Evolutionary conservation across 139 green algal genomes (phyloP), one percentile per base, ranked within the genome.

Genomic region (Coccomyxa sp.): DNA sequence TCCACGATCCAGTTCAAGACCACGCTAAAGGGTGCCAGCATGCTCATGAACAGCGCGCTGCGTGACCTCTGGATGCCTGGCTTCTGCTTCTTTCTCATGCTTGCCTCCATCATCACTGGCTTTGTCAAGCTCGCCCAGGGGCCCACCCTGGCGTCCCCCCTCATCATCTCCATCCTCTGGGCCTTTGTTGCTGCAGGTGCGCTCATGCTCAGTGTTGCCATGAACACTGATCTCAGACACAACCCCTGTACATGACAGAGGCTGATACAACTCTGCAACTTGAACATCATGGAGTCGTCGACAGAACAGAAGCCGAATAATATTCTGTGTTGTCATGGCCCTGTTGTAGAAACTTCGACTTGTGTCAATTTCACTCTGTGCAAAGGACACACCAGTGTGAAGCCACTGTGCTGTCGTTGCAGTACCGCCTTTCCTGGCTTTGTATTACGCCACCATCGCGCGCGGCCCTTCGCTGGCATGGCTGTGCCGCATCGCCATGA

Each of bases 1-100:
- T 18, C 79, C 27, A 78, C 76, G 13, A 91, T 93, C 86, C 81
- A 86, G 38, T 93, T 93, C 90, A 93, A 93, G 86, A 90, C 90
- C 81, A 93, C 90, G 28, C 82, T 90, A 45, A 93, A 93, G 85
- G 85, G 79, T 79, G 85, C 85, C 57, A 79, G 31, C 76, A 85
- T 85, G 85, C 81, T 88, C 21, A 85, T 85, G 81, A 88, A 88
- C 85, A 71, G 75, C 27, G 63, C 81, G 17, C 15, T 88, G 32
- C 25, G 85, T 10, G 85, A 88, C 27, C 77, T 88, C 77, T 85
- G 81, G 81, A 82, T 88, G 77, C 85, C 85, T 18, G 81, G 81
- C 23, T 58, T 85, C 16, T 83, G 77, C 67, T 85, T 88, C 77
- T 31, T 83, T 18, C 81, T 85, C 57, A 77, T 88, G 67, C 58